Percentiles rank a stretch among this genome's conserved stretches.
These are phyloP conservation scores for Gynostemma pentaphyllum DNA, from an alignment of 306 rosid species.

Conservation along the genomic window DNA sequence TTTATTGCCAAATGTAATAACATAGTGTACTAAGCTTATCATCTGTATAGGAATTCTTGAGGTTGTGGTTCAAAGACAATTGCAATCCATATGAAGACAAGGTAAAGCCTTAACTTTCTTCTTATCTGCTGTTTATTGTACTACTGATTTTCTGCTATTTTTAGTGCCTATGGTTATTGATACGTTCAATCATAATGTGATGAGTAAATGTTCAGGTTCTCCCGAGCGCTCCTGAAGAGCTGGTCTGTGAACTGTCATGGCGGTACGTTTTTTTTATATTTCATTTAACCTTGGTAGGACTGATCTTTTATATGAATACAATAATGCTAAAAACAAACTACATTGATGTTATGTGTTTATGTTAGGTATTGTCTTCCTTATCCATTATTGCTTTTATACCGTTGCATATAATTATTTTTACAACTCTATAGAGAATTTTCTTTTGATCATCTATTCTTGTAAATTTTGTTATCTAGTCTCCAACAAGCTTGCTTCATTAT, in stretches of 20 bases:
- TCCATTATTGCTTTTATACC: too few relatives aligned
- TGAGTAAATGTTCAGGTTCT: slow-evolving; percentile 54
- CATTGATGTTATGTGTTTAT: not conserved
- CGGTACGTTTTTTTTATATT: slow-evolving; percentile 40
- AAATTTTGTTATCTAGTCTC: not conserved
- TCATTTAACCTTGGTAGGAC: not conserved
- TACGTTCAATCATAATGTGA: slow-evolving; percentile 5
- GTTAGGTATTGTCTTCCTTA: too few relatives aligned
- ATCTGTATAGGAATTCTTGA: slow-evolving; percentile 72
- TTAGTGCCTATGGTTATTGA: not conserved
- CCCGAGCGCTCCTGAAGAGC: slow-evolving; percentile 93
- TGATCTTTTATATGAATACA: slow-evolving; percentile 2
- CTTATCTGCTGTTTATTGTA: not conserved
- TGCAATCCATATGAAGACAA: slow-evolving; percentile 89
- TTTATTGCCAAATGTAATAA: not conserved
- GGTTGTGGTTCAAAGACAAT: slow-evolving; percentile 92
- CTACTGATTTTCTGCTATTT: not conserved
- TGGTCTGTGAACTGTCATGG: slow-evolving; percentile 87
- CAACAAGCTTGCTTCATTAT: not conserved
- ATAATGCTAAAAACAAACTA: not conserved
- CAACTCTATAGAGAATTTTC: too few relatives aligned
- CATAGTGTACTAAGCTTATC: slow-evolving; percentile 2
- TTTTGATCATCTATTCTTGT: too few relatives aligned
- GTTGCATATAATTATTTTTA: too few relatives aligned
- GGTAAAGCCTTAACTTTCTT: slow-evolving; percentile 31